Evolutionary conservation across 257 asterid genomes (phyloP), one percentile per base, ranked within the genome.

Genomic region (Penstemon barbatus): DNA sequence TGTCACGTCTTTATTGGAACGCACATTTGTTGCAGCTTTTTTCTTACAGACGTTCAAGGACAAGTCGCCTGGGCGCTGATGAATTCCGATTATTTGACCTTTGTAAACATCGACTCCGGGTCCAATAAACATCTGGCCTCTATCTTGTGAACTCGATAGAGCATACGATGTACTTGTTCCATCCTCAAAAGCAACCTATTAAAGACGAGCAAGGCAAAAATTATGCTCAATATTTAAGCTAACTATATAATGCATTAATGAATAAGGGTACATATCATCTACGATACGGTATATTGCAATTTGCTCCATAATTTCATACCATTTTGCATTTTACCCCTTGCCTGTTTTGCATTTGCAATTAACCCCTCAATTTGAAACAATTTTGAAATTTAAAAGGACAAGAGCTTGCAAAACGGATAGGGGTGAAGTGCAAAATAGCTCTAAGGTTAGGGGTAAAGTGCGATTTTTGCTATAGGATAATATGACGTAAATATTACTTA

Each of bases 41-140:
- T 85, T 93, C 96, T 93, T 93, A 81, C 99, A 89, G 53, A 90
- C 99, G 42, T 93, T 93, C 79, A 93, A 77, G 68, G 96, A 80
- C 66, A 93, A 77, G 86, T 93, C 99, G 12, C 99, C 99, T 0
- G 97, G 89, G 56, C 99, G 96, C 74, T 93, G 99, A 79, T 93
- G 96, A 77, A 90, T 90, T 48, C 99, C 99, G 33, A 90, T 81
- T 71, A 93, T 87, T 85, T 93, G 97, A 63, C 99, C 99, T 85
- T 90, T 93, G 58, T 90, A 93, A 53, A 93, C 95, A 52, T 88
- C 92, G 5, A 62, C 82, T 58, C 99, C 99, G 6, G 99, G 96
- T 38, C 81, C 86, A 39, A 93, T 73, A 66, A 93, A 93, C 96
- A 93, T 19, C 78, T 90, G 96, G 2, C 99, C 99, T 78, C 99